Evolutionary conservation across 2,329 filamentous ascomycete genomes (phyloP), one percentile per base, ranked within the genome.

Genomic region (Trichophyton benhamiae): DNA sequence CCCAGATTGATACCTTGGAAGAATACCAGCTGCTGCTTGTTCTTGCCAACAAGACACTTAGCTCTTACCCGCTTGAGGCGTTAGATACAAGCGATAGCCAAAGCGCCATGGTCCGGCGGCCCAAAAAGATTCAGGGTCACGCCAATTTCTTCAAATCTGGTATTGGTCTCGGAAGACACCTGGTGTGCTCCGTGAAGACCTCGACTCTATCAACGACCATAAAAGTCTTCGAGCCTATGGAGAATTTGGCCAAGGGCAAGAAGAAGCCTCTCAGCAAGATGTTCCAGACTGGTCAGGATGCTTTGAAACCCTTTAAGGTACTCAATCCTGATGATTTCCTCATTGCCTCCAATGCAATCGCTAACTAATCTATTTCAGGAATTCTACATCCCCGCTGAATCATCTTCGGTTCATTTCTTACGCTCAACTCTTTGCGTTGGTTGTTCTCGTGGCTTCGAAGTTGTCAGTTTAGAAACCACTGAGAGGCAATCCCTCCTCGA

Each of bases 61-160:
- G 89, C 67, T 96, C 92, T 6, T 97, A 94, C 76, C 85, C 90
- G 1, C 80, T 96, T 59, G 87, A 92, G 64, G 91, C 90, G 13
- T 80, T 99, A 61, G 92, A 96, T 68, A 83, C 87, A 2, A 87
- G 87, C 65, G 91, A 97, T 69, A 78, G 79, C 57, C 80, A 83
- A 63, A 87, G 86, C 59, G 83, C 89, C 38, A 79, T 91, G 61
- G 84, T 85, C 15, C 96, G 94, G 74, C 84, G 91, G 48, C 90
- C 91, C 7, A 92, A 94, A 79, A 96, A 96, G 80, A 97, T 99
- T 65, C 88, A 91, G 74, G 95, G 89, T 68, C 91, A 96, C 76
- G 95, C 92, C 75, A 96, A 92, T 74, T 99, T 97, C 78, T 99
- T 99, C 84, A 96, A 95, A 76, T 88, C 91, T 17, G 94, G 94